phyloP scores from a whole-genome alignment of 2,329 filamentous ascomycete species.

The Colletotrichum sp. region DNA sequence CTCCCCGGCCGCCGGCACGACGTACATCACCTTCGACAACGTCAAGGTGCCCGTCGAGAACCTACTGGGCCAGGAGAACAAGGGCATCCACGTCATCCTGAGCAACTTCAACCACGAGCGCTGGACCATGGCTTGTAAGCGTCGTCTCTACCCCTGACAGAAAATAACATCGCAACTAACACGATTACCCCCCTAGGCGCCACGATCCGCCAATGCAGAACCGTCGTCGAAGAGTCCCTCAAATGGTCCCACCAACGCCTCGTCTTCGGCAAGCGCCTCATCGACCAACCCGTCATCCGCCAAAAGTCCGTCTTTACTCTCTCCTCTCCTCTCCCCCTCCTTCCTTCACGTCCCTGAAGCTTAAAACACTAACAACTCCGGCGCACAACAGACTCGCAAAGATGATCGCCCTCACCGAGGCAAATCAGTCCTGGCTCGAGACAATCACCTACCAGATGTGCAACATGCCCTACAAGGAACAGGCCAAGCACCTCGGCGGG shows the following conservation, averaged over 20 bases:
- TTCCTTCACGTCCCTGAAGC: neutral
- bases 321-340: neutral
- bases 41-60: constrained; percentile 84
- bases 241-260: constrained; percentile 90
- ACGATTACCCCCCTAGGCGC: constrained; percentile 42
- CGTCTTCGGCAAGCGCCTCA: constrained; percentile 82
- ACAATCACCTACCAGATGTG: constrained; percentile 88
- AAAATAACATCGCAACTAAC: neutral
- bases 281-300: constrained; percentile 82
- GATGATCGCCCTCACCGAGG: constrained; percentile 83
- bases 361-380: neutral
- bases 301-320: constrained; percentile 72
- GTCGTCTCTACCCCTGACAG: neutral
- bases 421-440: constrained; percentile 87
- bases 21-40: constrained; percentile 83
- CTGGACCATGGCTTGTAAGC: constrained; percentile 73
- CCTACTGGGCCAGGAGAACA: constrained; percentile 81
- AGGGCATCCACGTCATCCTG: constrained; percentile 84
- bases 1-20: constrained; percentile 78
- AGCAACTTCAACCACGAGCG: constrained; percentile 91
- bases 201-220: constrained; percentile 68
- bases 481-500: constrained; percentile 76
- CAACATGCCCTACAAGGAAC: constrained; percentile 80
- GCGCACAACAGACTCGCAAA: constrained; percentile 69
- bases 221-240: constrained; percentile 80